phyloP scores from a whole-genome alignment of 805 yeast genomes.

The Ogataea philodendri region DNA sequence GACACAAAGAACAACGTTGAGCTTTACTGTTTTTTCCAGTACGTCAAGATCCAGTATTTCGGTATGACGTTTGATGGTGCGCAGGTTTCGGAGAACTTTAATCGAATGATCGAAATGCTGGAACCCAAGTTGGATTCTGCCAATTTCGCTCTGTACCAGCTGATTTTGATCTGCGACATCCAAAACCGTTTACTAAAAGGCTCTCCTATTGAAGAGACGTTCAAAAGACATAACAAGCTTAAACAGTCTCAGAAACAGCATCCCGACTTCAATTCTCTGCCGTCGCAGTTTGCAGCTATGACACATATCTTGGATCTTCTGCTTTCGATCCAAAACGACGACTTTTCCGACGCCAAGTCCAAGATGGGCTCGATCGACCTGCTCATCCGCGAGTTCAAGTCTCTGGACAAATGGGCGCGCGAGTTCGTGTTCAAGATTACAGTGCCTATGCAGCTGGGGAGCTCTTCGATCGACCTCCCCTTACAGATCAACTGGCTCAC shows the following conservation, averaged over 20 bases:
- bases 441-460: constrained; percentile 1
- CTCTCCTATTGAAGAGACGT: constrained; percentile 25
- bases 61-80: constrained; percentile 29
- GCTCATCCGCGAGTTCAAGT: constrained; percentile 29
- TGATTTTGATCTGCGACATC: constrained; percentile 32
- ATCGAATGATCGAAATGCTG: constrained; percentile 13
- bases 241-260: constrained; percentile 8
- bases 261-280: constrained; percentile 10
- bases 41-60: constrained; percentile 34
- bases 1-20: constrained; percentile 14
- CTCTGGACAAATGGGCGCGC: constrained; percentile 14
- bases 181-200: constrained; percentile 35
- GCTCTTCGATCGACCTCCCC: constrained; percentile 18
- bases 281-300: constrained; percentile 38
- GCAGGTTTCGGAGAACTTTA: constrained; percentile 26
- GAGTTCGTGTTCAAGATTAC: constrained; percentile 12
- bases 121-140: constrained; percentile 6
- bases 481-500: constrained; percentile 40
- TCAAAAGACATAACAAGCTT: constrained; percentile 21
- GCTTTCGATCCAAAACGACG: constrained; percentile 31
- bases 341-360: constrained; percentile 26
- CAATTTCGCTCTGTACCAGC: constrained; percentile 21
- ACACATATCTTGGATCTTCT: constrained; percentile 28
- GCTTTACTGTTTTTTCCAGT: constrained; percentile 32
- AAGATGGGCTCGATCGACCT: constrained; percentile 32